Conservation (phyloP, 495 filamentous ascomycete species). For the Tuber borchii region DNA sequence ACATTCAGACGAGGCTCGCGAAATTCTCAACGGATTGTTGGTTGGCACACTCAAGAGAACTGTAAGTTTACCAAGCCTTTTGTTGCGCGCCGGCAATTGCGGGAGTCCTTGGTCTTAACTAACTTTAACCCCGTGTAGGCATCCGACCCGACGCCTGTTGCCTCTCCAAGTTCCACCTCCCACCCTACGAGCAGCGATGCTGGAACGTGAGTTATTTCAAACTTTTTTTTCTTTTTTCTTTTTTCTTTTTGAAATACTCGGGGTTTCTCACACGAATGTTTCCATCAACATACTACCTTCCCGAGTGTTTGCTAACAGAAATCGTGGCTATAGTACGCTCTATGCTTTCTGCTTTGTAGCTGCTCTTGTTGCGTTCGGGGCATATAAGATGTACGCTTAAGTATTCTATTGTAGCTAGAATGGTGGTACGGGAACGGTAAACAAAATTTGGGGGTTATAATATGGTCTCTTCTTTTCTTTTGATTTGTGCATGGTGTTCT, state of each 20-base stretch:
- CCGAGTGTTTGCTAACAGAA: not conserved
- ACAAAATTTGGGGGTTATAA: not conserved
- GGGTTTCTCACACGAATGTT: not conserved
- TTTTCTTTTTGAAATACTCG: not conserved
- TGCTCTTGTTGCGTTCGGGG: constrained; percentile 67
- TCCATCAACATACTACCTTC: not conserved
- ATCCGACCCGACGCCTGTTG: constrained; percentile 62
- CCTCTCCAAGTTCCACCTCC: constrained; percentile 40
- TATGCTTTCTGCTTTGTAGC: constrained; percentile 79
- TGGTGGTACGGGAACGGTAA: constrained; percentile 9
- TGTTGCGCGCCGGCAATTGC: constrained; percentile 26
- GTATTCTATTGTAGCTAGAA: constrained; percentile 22
- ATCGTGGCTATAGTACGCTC: constrained; percentile 53
- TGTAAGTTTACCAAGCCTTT: constrained; percentile 50
- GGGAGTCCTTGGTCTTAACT: constrained; percentile 20
- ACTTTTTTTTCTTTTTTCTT: not conserved
- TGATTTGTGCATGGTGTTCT: not conserved
- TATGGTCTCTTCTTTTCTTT: constrained; percentile 12
- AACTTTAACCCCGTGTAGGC: constrained; percentile 49
- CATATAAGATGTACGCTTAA: constrained; percentile 59
- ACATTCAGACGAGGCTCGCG: constrained; percentile 96
- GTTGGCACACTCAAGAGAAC: constrained; percentile 78
- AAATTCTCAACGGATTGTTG: constrained; percentile 74
- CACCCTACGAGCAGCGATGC: constrained; percentile 35
- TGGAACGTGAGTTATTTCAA: constrained; percentile 18